Conservation (phyloP, 371 early-diverging fungal species). For the Apophysomyces variabilis region DNA sequence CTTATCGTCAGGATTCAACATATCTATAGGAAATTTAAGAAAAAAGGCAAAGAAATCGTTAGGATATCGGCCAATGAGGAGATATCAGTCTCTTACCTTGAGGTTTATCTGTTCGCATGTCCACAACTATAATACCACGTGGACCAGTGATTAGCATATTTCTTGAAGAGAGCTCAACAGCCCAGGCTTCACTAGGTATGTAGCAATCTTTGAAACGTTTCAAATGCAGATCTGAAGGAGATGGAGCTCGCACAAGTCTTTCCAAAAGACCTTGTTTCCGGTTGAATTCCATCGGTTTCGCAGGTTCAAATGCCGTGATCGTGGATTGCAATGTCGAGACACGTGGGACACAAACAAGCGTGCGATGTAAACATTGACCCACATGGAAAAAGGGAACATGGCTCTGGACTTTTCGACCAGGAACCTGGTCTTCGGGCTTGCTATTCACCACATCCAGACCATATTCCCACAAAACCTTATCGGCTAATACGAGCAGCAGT, state of each 20-base stretch:
- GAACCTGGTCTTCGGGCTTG: slow-evolving; percentile 37
- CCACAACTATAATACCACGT: slow-evolving; percentile 47
- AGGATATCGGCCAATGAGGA: background rate
- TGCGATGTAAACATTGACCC: slow-evolving; percentile 37
- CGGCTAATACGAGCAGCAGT: slow-evolving; percentile 43
- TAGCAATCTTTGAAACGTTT: slow-evolving; percentile 44
- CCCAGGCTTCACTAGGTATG: slow-evolving; percentile 49
- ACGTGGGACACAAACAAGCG: slow-evolving; percentile 46
- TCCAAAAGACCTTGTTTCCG: slow-evolving; percentile 18
- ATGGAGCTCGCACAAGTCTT: slow-evolving; percentile 15
- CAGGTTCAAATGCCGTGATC: slow-evolving; percentile 36
- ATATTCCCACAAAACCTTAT: slow-evolving; percentile 45
- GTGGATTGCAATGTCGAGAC: slow-evolving; percentile 39
- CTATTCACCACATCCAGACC: slow-evolving; percentile 38
- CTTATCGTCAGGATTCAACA: slow-evolving; percentile 45
- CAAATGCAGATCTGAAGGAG: slow-evolving; percentile 29
- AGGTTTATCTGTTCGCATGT: slow-evolving; percentile 46
- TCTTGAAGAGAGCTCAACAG: slow-evolving; percentile 39
- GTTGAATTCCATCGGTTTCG: slow-evolving; percentile 22
- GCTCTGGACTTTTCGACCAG: slow-evolving; percentile 34
- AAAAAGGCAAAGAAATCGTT: background rate
- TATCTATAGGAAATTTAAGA: slow-evolving; percentile 23
- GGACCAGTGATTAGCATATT: slow-evolving; percentile 51
- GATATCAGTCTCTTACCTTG: slow-evolving; percentile 38
- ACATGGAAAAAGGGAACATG: slow-evolving; percentile 50